Base-by-base conservation (phyloP, 768 basidiomycete genomes). In the Psilocybe cubensis region DNA sequence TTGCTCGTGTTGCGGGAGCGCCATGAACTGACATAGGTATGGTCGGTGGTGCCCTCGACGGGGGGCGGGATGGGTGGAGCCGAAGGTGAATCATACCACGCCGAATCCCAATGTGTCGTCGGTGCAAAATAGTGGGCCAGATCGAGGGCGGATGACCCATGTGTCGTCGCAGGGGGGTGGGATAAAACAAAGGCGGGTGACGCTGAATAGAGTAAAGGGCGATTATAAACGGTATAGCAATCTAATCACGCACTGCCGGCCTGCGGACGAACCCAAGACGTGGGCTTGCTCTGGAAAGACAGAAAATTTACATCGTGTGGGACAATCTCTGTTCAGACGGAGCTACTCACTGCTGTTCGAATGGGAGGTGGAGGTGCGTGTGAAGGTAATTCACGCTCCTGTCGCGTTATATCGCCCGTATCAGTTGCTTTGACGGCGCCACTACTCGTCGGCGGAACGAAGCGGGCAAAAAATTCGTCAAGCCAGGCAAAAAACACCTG, bases 401-500 rank as follows among this genome's bases (percentile, higher is more conserved):
- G 27, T 29, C 53, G 38, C 54, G 58, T 43, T 38, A 62, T 50
- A 40, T 43, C 59, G n/a, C 50, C 56, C 29, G 53, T 49, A 27
- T 28, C 43, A 21, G 51, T 45, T 58, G 51, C 24, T 25, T 60
- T 57, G 57, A 25, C 23, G n/a, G 42, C 40, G 17, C 40, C 52
- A 44, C 21, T 58, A 43, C 46, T 43, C 54, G 60, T 55, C 56
- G 62, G 60, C 17, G 65, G 60, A 49, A 43, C 53, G 57, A 64
- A 64, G 41, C 78, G 76, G 14, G 82, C 79, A 64, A 93, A 93
- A 72, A 87, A 92, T 64, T 92, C 91, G 67, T 93, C 91, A 20
- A 93, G 75, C 90, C 91, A 92, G 57, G 72, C 71, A 70, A 92
- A 93, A 66, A 93, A 89, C 23, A 76, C 82, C 27, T 83, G 73